These are phyloP conservation scores for Peziza echinospora DNA, from an alignment of 495 filamentous ascomycete genomes.

Conservation along the genomic window DNA sequence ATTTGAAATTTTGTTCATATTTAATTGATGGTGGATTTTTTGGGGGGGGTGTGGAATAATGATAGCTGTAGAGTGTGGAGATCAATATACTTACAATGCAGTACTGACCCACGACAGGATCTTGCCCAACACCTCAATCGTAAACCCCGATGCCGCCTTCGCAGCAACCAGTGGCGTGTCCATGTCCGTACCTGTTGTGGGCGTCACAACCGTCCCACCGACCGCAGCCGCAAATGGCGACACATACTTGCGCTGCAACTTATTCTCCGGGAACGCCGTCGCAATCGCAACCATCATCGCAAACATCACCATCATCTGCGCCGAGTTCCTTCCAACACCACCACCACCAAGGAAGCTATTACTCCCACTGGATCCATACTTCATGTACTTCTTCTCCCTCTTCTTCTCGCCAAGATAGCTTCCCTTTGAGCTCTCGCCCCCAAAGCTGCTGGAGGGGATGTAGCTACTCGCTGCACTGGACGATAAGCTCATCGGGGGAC, in stretches of 20 bases:
- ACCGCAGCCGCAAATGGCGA: background rate
- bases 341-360: background rate
- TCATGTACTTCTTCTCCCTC: constrained; percentile 1
- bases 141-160: no score
- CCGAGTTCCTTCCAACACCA: background rate
- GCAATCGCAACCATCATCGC: background rate
- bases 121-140: background rate
- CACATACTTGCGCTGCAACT: background rate
- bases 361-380: constrained; percentile 2
- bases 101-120: background rate
- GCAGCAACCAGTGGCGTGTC: no score
- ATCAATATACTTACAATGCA: background rate
- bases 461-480: no score
- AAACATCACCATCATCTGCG: background rate
- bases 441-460: background rate
- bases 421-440: background rate
- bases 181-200: background rate
- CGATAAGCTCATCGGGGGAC: no score
- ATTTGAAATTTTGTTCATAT: no score
- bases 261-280: background rate
- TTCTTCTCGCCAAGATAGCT: background rate
- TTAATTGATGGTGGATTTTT: no score
- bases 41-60: no score
- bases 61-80: no score
- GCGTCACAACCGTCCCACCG: background rate